Evolutionary conservation across 129 eudicot species (phyloP).

Genomic region (Ambrosia artemisiifolia): DNA sequence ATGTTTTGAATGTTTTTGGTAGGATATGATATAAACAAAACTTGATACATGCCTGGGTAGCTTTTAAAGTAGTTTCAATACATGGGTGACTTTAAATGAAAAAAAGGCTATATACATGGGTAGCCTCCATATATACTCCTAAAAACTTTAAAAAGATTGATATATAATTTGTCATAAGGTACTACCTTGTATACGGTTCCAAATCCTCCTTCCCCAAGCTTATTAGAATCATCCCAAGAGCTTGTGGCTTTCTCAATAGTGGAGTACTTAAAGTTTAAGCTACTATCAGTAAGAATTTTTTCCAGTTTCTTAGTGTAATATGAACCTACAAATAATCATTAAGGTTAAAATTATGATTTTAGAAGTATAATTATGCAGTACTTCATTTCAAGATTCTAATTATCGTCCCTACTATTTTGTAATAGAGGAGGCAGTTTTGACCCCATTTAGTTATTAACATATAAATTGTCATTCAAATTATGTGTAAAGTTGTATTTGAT

Average conservation of each 20-base stretch:
- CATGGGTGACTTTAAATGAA: background rate
- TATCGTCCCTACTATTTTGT: background rate
- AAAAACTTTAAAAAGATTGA: background rate
- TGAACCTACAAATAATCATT: background rate
- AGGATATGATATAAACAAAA: background rate
- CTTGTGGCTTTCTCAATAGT: constrained; percentile 68
- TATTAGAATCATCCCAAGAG: constrained; percentile 63
- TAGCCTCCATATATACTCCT: background rate
- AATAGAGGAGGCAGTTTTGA: background rate
- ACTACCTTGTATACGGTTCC: constrained; percentile 82
- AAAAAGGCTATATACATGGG: background rate
- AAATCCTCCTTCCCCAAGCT: constrained; percentile 84
- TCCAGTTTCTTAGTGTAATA: constrained; percentile 47
- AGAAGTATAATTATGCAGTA: background rate
- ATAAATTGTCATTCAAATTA: background rate
- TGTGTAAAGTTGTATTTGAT: no score
- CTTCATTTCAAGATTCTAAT: background rate
- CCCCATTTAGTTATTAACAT: background rate
- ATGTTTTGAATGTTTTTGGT: background rate
- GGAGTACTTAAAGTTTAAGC: constrained; percentile 75
- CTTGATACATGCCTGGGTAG: background rate
- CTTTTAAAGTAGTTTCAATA: background rate
- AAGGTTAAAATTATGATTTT: background rate
- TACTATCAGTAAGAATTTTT: constrained; percentile 52
- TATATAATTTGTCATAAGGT: background rate